These are phyloP conservation scores for Cydonia oblonga DNA, from an alignment of 331 rosid species.

Conservation along the genomic window DNA sequence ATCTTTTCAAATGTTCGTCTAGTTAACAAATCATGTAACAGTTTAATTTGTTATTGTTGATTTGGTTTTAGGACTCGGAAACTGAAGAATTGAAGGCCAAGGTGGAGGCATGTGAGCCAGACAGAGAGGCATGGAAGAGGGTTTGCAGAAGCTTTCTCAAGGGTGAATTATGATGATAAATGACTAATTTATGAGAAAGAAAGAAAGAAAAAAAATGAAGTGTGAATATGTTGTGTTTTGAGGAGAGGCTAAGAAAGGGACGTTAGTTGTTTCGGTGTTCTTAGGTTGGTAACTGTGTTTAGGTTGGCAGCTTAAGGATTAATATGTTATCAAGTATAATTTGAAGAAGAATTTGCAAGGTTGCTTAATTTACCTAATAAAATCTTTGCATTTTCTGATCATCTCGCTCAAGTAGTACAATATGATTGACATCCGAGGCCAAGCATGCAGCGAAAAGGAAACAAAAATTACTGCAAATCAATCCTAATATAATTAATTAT, in stretches of 20 bases:
- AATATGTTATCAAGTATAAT: background rate
- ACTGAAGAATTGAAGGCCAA: slow-evolving; percentile 38
- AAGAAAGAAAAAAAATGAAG: background rate
- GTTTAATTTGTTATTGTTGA: background rate
- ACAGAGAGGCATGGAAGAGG: slow-evolving; percentile 54
- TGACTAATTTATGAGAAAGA: background rate
- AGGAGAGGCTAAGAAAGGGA: background rate
- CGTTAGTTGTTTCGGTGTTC: background rate
- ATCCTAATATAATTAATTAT: too few relatives aligned
- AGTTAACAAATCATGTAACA: too few relatives aligned
- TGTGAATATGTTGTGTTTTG: background rate
- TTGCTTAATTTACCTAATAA: background rate
- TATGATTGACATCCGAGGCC: too few relatives aligned
- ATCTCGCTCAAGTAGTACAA: background rate
- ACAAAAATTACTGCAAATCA: too few relatives aligned
- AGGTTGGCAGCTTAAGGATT: background rate
- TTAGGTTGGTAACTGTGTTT: background rate
- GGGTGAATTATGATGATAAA: slow-evolving; percentile 28
- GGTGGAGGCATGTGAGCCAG: slow-evolving; percentile 39
- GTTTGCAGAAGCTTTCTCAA: slow-evolving; percentile 58
- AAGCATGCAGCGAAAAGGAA: too few relatives aligned
- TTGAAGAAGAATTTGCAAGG: background rate
- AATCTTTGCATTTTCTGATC: background rate
- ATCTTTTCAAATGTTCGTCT: too few relatives aligned
- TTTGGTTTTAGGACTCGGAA: slow-evolving; percentile 33